Conservation (phyloP, 345 rosid species). For the Citrus reticulata region DNA sequence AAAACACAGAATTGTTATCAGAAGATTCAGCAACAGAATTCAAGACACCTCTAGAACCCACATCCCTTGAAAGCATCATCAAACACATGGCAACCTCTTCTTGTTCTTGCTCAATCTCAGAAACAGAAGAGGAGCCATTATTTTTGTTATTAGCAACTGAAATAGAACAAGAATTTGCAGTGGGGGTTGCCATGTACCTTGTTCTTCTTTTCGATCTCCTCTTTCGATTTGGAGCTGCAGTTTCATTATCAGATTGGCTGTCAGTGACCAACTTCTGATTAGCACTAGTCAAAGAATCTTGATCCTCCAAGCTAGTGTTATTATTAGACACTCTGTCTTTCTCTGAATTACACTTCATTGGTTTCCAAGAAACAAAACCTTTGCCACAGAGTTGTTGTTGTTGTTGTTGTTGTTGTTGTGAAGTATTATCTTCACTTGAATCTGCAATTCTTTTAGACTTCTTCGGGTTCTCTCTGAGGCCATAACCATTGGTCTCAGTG, state of each 20-base stretch:
- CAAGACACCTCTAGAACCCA: slow-evolving; percentile 19
- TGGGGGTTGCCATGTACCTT: slow-evolving; percentile 29
- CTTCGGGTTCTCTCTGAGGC: slow-evolving; percentile 50
- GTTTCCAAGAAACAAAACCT: slow-evolving; percentile 34
- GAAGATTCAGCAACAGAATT: slow-evolving; percentile 41
- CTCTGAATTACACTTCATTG: slow-evolving; percentile 38
- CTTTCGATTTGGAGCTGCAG: slow-evolving; percentile 27
- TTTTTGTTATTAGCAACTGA: slow-evolving; percentile 25
- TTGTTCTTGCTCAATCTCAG: slow-evolving; percentile 53
- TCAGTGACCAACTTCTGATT: slow-evolving; percentile 29
- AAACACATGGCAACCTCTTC: slow-evolving; percentile 60
- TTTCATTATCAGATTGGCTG: slow-evolving; percentile 43
- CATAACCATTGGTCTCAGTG: slow-evolving; percentile 23
- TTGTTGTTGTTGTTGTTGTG: slow-evolving; percentile 11
- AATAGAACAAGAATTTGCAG: slow-evolving; percentile 38
- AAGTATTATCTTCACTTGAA: slow-evolving; percentile 12
- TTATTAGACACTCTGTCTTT: slow-evolving; percentile 24
- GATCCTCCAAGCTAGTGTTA: slow-evolving; percentile 26
- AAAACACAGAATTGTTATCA: slow-evolving; percentile 31
- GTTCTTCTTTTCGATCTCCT: slow-evolving; percentile 43
- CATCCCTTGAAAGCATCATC: slow-evolving; percentile 68
- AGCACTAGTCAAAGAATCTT: slow-evolving; percentile 35
- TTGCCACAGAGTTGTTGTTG: slow-evolving; percentile 10
- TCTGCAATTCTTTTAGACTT: slow-evolving; percentile 42
- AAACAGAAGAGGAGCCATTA: slow-evolving; percentile 36